Evolutionary conservation across 2,329 filamentous ascomycete genomes (phyloP), one percentile per base, ranked within the genome.

Genomic region (Aspergillus brasiliensis): DNA sequence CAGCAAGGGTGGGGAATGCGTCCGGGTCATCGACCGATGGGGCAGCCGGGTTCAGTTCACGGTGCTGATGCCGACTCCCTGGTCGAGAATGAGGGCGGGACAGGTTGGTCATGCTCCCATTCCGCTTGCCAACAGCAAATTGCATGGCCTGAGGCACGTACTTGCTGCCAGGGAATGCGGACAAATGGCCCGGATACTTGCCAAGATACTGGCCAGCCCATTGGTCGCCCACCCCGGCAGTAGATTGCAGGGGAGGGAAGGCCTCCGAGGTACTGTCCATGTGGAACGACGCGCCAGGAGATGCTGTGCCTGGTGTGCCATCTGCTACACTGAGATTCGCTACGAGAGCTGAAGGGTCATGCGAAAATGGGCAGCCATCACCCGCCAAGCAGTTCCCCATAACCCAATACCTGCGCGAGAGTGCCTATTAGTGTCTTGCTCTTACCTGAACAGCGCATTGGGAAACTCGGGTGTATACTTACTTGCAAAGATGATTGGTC

Each of bases 401-500:
- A 56, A 99, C 84, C 91, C 93, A 99, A 75, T 98, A 98, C 74
- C 91, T 95, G 69, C 47, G 19, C 19, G 19, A 21, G 46, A 56
- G 56, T 6, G 17, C 34, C 25, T 19, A 23, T 55, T n/a, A 55
- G 52, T 10, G 8, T 21, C 23, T 17, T 42, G 25, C 7, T 25
- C 11, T 17, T 31, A 4, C 13, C 2, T 7, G 13, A 13, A 11
- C 38, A 5, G 19, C 2, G 3, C 25, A 10, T 17, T 11, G 40
- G 15, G 19, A n/a, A 19, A 27, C 8, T 23, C 38, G 44, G 55
- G 44, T 5, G 13, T 44, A 11, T 13, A 89, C 91, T 84, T 82
- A 96, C 91, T 98, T 98, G 93, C 95, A 99, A 63, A 99, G 85
- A 71, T 97, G 95, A 72, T 91, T 96, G 73, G 91, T 96, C 47